A percentile compares a stretch with the other conserved stretches of the same genome.
Evolutionary conservation across 495 filamentous ascomycete species (phyloP).

Genomic region (Clavariopsis aquatica): DNA sequence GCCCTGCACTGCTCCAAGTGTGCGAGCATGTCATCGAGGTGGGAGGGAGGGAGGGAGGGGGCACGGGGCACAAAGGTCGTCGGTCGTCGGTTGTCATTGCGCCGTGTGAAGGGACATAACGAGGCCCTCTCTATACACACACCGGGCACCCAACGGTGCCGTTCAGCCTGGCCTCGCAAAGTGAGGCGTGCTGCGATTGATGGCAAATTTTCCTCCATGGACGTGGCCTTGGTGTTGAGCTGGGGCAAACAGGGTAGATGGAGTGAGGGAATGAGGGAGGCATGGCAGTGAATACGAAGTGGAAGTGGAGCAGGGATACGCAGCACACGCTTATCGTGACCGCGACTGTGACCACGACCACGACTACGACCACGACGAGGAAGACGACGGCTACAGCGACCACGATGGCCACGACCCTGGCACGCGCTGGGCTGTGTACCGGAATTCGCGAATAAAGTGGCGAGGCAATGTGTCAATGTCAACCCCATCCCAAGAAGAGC

Average conservation of each 20-base stretch:
- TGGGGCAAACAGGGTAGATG: neutral
- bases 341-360: constrained; percentile 6
- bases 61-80: neutral
- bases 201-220: neutral
- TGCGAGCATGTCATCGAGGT: neutral
- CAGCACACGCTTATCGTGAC: constrained; percentile 26
- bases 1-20: too few species aligned
- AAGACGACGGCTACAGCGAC: too few species aligned
- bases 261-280: neutral
- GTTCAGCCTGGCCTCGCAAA: neutral
- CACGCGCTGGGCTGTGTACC: neutral
- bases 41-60: too few species aligned
- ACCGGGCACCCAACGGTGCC: too few species aligned
- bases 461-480: neutral
- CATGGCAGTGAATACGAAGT: neutral
- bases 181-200: neutral
- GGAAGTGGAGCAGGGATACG: neutral
- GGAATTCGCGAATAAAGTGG: neutral
- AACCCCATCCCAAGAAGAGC: neutral
- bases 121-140: too few species aligned
- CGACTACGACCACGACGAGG: too few species aligned
- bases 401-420: too few species aligned
- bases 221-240: neutral
- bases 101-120: neutral
- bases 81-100: neutral